Evolutionary conservation across 1,139 yeast species (phyloP).

Genomic region (Debaryomyces singareniensis): DNA sequence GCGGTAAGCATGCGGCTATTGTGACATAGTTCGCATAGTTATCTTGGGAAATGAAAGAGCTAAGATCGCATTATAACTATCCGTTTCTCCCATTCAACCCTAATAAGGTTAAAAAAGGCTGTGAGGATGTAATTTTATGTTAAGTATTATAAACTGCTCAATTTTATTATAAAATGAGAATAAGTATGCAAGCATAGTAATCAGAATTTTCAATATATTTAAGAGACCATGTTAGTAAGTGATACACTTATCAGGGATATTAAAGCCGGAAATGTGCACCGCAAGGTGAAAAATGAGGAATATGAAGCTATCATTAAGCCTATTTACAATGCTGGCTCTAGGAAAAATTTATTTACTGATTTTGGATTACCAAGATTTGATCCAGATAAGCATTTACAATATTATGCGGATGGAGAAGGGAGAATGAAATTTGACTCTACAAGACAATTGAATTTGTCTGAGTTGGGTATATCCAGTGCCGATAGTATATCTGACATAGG

Average conservation of each 20-base stretch:
- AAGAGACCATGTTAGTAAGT: too few species aligned
- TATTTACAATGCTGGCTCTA: slow-evolving; percentile 1
- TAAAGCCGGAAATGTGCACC: slow-evolving; percentile 16
- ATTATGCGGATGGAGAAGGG: slow-evolving; percentile 1
- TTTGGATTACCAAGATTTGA: slow-evolving; percentile 13
- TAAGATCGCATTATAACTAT: too few species aligned
- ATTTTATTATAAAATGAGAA: too few species aligned
- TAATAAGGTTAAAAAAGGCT: too few species aligned
- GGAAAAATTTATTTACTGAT: background rate
- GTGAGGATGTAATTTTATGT: too few species aligned
- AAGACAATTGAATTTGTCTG: slow-evolving; percentile 7
- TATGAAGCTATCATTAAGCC: slow-evolving; percentile 11
- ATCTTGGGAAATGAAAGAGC: too few species aligned
- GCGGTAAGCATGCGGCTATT: too few species aligned
- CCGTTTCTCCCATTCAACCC: too few species aligned
- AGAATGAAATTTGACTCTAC: background rate
- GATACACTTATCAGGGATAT: slow-evolving; percentile 9
- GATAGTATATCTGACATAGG: slow-evolving; percentile 18
- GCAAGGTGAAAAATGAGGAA: slow-evolving; percentile 11
- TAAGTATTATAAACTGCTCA: too few species aligned
- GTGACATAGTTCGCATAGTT: too few species aligned
- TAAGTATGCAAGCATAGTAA: too few species aligned
- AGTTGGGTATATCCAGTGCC: slow-evolving; percentile 21
- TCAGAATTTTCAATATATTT: too few species aligned
- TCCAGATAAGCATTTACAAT: slow-evolving; percentile 15